Conservation (phyloP, 352 stramenopile species). For the Sclerospora graminicola region DNA sequence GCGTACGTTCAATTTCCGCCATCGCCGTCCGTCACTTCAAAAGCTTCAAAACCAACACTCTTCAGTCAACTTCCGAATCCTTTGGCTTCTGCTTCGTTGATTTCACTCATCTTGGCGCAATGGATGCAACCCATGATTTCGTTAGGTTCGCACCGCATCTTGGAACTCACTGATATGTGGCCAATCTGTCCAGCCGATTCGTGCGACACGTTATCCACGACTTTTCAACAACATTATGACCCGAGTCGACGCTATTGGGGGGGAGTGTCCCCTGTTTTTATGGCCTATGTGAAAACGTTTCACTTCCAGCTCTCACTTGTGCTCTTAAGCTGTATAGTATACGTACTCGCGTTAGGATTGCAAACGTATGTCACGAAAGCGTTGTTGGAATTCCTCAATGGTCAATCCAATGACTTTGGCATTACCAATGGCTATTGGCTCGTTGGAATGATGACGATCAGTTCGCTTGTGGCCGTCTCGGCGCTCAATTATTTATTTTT, state of each 20-base stretch:
- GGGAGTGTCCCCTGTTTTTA: constrained; percentile 10
- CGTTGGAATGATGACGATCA: constrained; percentile 13
- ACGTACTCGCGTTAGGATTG: constrained; percentile 16
- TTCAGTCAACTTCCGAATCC: constrained; percentile 32
- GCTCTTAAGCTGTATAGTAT: constrained; percentile 12
- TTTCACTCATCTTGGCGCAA: constrained; percentile 18
- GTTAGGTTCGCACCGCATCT: constrained; percentile 11
- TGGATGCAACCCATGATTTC: constrained; percentile 30
- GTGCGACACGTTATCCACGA: constrained; percentile 11
- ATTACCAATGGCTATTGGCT: constrained; percentile 22
- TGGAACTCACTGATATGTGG: constrained; percentile 26
- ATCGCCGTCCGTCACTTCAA: too few species aligned
- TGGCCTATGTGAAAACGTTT: constrained; percentile 14
- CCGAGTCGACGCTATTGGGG: constrained; percentile 2
- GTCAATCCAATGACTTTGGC: constrained; percentile 18
- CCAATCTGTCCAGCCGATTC: constrained; percentile 14
- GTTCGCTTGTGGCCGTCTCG: constrained; percentile 17
- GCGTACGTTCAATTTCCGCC: too few species aligned
- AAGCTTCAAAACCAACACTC: too few species aligned
- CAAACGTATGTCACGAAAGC: constrained; percentile 20
- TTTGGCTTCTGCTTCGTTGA: constrained; percentile 21
- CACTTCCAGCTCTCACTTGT: constrained; percentile 5
- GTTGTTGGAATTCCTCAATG: constrained; percentile 22
- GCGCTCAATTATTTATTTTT: constrained; percentile 30
- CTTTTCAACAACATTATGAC: constrained; percentile 16